Evolutionary conservation across 495 filamentous ascomycete species (phyloP), one percentile per base, ranked within the genome.

Genomic region (Xylaria longipes): DNA sequence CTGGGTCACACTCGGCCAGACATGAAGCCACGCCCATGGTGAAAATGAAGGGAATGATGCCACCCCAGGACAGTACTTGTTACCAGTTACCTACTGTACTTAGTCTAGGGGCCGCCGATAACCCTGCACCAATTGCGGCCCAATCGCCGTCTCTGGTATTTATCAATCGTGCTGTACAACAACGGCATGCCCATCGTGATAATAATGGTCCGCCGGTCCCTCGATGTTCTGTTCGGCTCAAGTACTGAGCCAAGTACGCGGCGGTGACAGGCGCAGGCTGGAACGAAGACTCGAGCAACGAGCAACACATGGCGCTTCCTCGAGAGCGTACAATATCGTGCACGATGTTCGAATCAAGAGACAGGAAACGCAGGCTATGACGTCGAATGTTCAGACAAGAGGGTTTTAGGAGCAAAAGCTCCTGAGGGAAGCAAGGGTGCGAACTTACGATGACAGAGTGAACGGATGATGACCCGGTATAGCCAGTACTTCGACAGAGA

Each of bases 321-420:
- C 54, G 27, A 37, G 25, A 69, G 20, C 20, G 22, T 25, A 61
- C 54, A 15, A 39, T 43, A 27, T 43, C 60, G 60, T 63, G 22
- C 65, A 29, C 54, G 35, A 22, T 11, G 25, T n/a, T 14, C 1
- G 22, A 54, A 31, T 41, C 37, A 6, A 50, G 17, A 8, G 31
- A 43, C 43, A 8, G 22, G 37, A n/a, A n/a, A 60, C 27, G 14
- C 37, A 25, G 25, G 39, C 37, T 33, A 70, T 63, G 68, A 68
- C 66, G 66, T 68, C 22, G 50, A 31, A 31, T 22, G n/a, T 31
- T 39, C 58, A 41, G 35, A 35, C 39, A 29, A 57, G 25, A 58
- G 39, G 22, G 25, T 17, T 31, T 43, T 3, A 58, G 66, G 66
- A 69, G 66, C 66, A 69, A 69, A 69, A 60, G 66, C 39, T 69